Conservation (phyloP, 495 filamentous ascomycete species). For the Bacidia gigantensis region DNA sequence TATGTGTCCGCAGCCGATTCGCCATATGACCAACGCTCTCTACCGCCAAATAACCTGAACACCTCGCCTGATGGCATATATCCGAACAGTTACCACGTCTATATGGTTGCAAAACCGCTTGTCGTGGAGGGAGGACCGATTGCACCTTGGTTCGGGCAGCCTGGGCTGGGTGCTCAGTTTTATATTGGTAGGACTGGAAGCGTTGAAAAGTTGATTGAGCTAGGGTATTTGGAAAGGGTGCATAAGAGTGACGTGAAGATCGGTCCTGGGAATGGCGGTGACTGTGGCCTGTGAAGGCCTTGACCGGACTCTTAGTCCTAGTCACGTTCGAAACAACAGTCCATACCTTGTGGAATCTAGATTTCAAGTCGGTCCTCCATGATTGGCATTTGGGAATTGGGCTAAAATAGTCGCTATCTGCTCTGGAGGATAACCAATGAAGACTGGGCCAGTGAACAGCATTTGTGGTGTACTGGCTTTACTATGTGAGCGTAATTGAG, state of each 20-base stretch:
- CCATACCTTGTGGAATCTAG: no score
- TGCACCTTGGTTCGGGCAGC: constrained; percentile 44
- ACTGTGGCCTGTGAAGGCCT: constrained; percentile 8
- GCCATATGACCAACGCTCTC: constrained; percentile 37
- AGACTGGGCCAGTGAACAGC: constrained; percentile 76
- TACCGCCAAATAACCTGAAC: constrained; percentile 39
- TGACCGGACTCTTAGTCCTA: no score
- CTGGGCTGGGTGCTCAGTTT: constrained; percentile 41
- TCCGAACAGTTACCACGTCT: constrained; percentile 44
- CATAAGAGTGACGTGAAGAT: not conserved
- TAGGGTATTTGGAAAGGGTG: constrained; percentile 6
- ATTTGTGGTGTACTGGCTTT: constrained; percentile 38
- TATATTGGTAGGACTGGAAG: constrained; percentile 10
- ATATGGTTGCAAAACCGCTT: constrained; percentile 33
- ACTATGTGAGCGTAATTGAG: not conserved
- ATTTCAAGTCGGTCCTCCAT: no score
- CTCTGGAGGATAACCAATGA: constrained; percentile 74
- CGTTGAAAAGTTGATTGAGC: constrained; percentile 4
- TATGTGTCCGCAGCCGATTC: constrained; percentile 35
- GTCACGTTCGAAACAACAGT: no score
- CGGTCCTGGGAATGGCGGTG: constrained; percentile 4
- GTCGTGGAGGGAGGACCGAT: constrained; percentile 35
- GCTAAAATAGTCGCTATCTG: constrained; percentile 60
- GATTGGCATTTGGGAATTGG: constrained; percentile 22
- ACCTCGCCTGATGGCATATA: constrained; percentile 21